Conservation (phyloP, 2,329 filamentous ascomycete species). For the Lasiodiplodia theobromae region DNA sequence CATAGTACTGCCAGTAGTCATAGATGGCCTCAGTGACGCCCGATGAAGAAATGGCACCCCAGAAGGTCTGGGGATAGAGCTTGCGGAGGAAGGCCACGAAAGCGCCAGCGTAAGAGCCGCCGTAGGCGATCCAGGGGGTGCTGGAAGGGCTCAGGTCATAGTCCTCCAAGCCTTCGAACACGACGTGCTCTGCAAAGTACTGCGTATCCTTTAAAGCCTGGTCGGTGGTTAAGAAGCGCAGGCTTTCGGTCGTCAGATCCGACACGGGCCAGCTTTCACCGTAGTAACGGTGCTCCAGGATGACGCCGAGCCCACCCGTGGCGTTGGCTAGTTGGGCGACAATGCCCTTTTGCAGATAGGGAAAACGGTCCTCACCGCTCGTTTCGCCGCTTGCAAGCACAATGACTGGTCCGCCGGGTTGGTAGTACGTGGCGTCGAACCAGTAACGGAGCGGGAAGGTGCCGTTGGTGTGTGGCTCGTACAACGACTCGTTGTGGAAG, state of each 20-base stretch:
- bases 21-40: conserved; percentile 79
- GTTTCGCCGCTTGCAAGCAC: conserved; percentile 78
- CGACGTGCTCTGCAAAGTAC: conserved; percentile 78
- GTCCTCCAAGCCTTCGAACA: conserved; percentile 73
- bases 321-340: conserved; percentile 73
- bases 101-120: conserved; percentile 82
- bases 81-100: conserved; percentile 79
- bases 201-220: conserved; percentile 82
- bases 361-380: conserved; percentile 66
- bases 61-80: conserved; percentile 79
- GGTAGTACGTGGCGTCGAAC: conserved; percentile 80
- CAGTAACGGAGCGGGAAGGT: conserved; percentile 79
- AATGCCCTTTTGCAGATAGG: conserved; percentile 80
- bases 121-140: conserved; percentile 79
- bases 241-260: conserved; percentile 71
- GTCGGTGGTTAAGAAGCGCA: conserved; percentile 84
- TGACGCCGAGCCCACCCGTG: conserved; percentile 76
- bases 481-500: conserved; percentile 79
- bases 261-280: conserved; percentile 74
- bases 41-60: conserved; percentile 79
- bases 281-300: conserved; percentile 90
- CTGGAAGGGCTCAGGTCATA: conserved; percentile 69
- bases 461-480: conserved; percentile 76
- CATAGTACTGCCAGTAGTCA: conserved; percentile 75
- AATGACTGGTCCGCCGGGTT: conserved; percentile 80